phyloP scores from a whole-genome alignment of 441 rosid genomes.

The Flueggea neowawraea region DNA sequence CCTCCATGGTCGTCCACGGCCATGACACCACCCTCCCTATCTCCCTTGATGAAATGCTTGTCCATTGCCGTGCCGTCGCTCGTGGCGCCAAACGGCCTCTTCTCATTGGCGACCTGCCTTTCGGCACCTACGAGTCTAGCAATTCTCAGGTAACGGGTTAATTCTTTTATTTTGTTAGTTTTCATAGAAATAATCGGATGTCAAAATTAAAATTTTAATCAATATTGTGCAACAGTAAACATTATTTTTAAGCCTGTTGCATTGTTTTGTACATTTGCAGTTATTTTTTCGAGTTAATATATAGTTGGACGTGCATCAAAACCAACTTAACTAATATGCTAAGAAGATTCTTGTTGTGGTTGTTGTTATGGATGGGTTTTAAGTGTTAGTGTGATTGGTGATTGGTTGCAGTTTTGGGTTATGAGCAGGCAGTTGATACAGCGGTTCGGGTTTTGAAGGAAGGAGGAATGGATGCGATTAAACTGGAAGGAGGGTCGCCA shows the following conservation, averaged over 20 bases:
- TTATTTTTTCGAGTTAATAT: too few relatives aligned
- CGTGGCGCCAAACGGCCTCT: constrained; percentile 79
- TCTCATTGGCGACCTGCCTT: constrained; percentile 89
- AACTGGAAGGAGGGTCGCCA: constrained; percentile 82
- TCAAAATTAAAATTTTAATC: too few relatives aligned
- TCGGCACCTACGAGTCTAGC: constrained; percentile 84
- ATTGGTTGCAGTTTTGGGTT: constrained; percentile 27
- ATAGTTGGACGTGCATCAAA: too few relatives aligned
- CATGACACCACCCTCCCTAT: constrained; percentile 92
- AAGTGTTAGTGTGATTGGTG: constrained; percentile 16
- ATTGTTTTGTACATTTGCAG: too few relatives aligned
- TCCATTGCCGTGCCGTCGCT: constrained; percentile 84
- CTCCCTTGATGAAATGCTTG: constrained; percentile 89
- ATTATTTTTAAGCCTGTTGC: too few relatives aligned
- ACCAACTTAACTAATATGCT: too few relatives aligned
- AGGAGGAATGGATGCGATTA: constrained; percentile 95
- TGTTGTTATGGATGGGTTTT: neutral
- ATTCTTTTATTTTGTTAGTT: too few relatives aligned
- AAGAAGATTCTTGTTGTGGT: too few relatives aligned
- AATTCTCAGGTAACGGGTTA: constrained; percentile 40
- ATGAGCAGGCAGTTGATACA: constrained; percentile 81
- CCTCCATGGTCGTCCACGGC: constrained; percentile 96
- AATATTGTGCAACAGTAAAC: too few relatives aligned
- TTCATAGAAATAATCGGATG: too few relatives aligned
- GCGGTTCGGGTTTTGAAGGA: constrained; percentile 80